Conservation (phyloP, 2,329 filamentous ascomycete genomes). For the Epichloe coenophiala region DNA sequence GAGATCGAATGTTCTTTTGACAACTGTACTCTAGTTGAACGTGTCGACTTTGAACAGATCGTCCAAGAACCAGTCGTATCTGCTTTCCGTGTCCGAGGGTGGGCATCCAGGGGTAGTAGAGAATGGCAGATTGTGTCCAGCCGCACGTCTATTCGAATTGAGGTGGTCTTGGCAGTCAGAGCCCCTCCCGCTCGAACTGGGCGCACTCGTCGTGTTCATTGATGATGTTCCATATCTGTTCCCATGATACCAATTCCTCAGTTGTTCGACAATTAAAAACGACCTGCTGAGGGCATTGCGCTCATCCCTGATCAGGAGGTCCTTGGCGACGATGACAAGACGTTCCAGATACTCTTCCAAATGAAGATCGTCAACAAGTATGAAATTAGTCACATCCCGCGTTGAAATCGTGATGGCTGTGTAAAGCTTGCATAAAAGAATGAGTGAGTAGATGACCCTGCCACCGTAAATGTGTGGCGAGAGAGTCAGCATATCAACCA, state of each 20-base stretch:
- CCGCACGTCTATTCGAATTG: no score
- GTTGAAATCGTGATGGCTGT: background rate
- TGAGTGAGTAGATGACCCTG: slow-evolving; percentile 1
- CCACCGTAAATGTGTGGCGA: slow-evolving; percentile 3
- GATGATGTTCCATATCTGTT: background rate
- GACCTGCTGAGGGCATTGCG: background rate
- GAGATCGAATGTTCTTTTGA: background rate
- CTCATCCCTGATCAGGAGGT: background rate
- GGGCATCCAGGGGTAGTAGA: background rate
- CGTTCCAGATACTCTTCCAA: slow-evolving; percentile 3
- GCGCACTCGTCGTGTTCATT: background rate
- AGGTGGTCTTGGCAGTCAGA: background rate
- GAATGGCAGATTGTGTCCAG: background rate
- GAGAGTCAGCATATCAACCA: background rate
- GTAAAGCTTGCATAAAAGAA: slow-evolving; percentile 3
- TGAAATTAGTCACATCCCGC: background rate
- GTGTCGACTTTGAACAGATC: background rate
- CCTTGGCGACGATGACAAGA: background rate
- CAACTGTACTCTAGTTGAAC: background rate
- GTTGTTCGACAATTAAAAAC: slow-evolving; percentile 1
- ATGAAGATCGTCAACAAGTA: background rate
- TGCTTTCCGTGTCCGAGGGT: background rate
- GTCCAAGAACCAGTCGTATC: background rate
- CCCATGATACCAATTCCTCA: slow-evolving; percentile 2
- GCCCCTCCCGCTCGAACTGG: background rate